phyloP scores from a whole-genome alignment of 306 rosid genomes.

The Prunus mira region DNA sequence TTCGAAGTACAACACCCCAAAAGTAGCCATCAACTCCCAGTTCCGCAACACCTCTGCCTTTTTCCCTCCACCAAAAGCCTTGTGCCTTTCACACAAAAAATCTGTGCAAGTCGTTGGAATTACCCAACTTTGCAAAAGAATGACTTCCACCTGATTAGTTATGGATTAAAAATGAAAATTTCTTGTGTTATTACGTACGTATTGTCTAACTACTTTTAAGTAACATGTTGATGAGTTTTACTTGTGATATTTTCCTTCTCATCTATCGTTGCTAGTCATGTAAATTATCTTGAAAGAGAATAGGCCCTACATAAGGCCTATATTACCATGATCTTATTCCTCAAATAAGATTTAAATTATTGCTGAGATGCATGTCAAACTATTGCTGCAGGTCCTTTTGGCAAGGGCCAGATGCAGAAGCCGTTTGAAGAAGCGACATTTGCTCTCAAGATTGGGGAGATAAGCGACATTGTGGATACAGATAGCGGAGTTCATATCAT shows the following conservation, averaged over 20 bases:
- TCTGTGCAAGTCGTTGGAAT: neutral
- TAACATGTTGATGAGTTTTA: neutral
- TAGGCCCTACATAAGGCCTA: neutral
- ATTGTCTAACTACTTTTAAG: neutral
- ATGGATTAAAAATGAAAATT: neutral
- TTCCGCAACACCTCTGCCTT: neutral
- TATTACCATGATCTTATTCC: neutral
- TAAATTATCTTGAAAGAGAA: no score
- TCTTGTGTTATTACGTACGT: no score
- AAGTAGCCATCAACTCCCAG: neutral
- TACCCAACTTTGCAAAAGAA: neutral
- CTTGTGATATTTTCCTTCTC: neutral
- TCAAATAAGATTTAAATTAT: neutral
- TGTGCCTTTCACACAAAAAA: neutral
- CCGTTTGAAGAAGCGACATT: constrained; percentile 87
- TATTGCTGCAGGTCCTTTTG: constrained; percentile 69
- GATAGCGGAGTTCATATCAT: constrained; percentile 96
- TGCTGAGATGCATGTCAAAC: neutral
- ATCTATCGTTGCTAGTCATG: neutral
- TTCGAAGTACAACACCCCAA: neutral
- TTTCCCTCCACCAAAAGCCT: no score
- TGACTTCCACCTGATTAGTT: neutral
- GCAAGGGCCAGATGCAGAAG: constrained; percentile 98
- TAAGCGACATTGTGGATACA: constrained; percentile 87
- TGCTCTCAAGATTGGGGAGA: constrained; percentile 77